phyloP scores from a whole-genome alignment of 2,329 filamentous ascomycete species.

The Balansia obtecta region DNA sequence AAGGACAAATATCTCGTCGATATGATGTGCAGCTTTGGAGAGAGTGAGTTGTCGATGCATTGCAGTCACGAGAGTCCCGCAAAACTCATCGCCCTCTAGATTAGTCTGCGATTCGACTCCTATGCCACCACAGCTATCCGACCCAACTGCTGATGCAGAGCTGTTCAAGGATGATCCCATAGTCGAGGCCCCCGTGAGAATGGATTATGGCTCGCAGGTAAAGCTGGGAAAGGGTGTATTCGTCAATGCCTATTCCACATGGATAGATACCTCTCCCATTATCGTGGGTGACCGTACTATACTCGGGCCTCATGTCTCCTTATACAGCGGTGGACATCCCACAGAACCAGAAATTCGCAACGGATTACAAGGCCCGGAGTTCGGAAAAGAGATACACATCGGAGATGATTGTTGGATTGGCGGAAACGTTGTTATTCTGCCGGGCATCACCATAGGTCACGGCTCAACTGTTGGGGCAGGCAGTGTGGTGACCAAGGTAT shows the following conservation, averaged over 20 bases:
- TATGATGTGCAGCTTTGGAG: slow-evolving; percentile 6
- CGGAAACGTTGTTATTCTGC: slow-evolving; percentile 56
- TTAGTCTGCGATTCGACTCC: slow-evolving; percentile 4
- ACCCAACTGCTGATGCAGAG: slow-evolving; percentile 5
- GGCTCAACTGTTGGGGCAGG: slow-evolving; percentile 67
- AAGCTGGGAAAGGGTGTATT: slow-evolving; percentile 52
- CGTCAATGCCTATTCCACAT: slow-evolving; percentile 61
- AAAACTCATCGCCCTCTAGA: not conserved
- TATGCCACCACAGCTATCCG: slow-evolving; percentile 3
- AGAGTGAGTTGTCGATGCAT: slow-evolving; percentile 2
- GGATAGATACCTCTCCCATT: slow-evolving; percentile 66
- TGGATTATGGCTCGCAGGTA: slow-evolving; percentile 21
- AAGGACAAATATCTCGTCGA: slow-evolving; percentile 3
- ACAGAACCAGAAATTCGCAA: slow-evolving; percentile 63
- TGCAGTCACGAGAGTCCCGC: not conserved
- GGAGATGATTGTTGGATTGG: slow-evolving; percentile 76
- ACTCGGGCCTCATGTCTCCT: slow-evolving; percentile 63
- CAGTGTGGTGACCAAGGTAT: slow-evolving; percentile 67
- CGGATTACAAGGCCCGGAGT: slow-evolving; percentile 63
- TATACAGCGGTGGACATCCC: slow-evolving; percentile 68
- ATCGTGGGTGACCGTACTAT: slow-evolving; percentile 66
- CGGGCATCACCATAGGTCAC: slow-evolving; percentile 66
- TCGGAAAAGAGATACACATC: slow-evolving; percentile 59
- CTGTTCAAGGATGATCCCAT: slow-evolving; percentile 6
- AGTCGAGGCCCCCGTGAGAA: slow-evolving; percentile 11